Evolutionary conservation across 306 rosid genomes (phyloP), one percentile per base, ranked within the genome.

Genomic region (Lagenaria siceraria): DNA sequence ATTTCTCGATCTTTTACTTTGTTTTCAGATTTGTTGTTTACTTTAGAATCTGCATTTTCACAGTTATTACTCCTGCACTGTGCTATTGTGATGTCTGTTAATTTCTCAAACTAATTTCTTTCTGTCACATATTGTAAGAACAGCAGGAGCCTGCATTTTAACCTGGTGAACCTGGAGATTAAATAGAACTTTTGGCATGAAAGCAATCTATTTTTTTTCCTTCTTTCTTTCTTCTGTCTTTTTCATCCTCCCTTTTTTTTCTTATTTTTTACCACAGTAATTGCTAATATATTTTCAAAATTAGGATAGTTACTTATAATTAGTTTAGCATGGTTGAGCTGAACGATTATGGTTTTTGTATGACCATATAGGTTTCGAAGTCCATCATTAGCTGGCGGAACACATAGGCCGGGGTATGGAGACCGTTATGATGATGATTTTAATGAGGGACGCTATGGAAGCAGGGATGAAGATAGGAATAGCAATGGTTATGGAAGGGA

Each of bases 351-450:
- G 17, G 29, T 19, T 52, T 73, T 73, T 73, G 62, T 77, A 14
- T 77, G 73, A 46, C 25, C 69, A 60, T 59, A 78, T 87, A 96
- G 99, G 92, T 92, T 89, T 81, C 99, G 91, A 74, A 86, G 70
- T 82, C 71, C 89, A 65, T 60, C 85, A 36, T 51, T 89, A 68
- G 17, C 90, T 0, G 90, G 92, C 60, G 98, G 98, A 80, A 89
- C 89, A 93, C 84, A 90, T 75, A 90, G 89, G 81, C 96, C 93
- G 69, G 83, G 79, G 78, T 85, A 83, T 82, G 96, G 93, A 73
- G 97, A 94, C 75, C 84, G 54, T 64, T 65, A 31, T 15, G 97
- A 95, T 10, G 97, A 90, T 72, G 97, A 92, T 88, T 94, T 90
- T 73, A 87, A 85, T 29, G 88, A 83, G 78, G 86, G 86, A 43